These are phyloP conservation scores for Penicillium sp. DNA, from an alignment of 2,329 filamentous ascomycete genomes.

Conservation along the genomic window DNA sequence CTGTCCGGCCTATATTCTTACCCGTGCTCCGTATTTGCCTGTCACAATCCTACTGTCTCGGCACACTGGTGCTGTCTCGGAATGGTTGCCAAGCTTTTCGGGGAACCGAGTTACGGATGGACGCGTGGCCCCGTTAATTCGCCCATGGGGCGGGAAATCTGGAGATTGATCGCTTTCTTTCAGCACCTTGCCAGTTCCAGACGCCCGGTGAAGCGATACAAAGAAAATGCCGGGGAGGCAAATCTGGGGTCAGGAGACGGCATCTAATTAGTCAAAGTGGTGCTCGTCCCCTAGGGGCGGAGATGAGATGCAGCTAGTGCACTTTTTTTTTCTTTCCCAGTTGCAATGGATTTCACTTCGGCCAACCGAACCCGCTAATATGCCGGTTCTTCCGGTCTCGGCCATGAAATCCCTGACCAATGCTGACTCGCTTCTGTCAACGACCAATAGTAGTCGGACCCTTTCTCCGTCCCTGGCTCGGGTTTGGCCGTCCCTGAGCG, in stretches of 20 bases:
- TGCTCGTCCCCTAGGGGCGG: not conserved
- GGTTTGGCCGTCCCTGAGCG: not conserved
- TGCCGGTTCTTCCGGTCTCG: constrained; percentile 1
- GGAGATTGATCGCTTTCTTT: not conserved
- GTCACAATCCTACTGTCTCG: constrained; percentile 3
- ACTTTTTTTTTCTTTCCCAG: not conserved
- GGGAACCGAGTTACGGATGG: constrained; percentile 10
- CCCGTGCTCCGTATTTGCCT: constrained; percentile 1
- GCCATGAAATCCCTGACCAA: not conserved
- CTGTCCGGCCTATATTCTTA: constrained; percentile 2
- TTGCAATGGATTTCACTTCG: not conserved
- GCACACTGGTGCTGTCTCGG: not conserved
- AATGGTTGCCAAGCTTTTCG: constrained; percentile 3
- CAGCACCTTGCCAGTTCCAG: constrained; percentile 15
- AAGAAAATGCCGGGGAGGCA: constrained; percentile 4
- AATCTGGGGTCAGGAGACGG: constrained; percentile 10
- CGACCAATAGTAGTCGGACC: not conserved
- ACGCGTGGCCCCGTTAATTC: constrained; percentile 12
- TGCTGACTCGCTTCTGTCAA: not conserved
- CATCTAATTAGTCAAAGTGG: not conserved
- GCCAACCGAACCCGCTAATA: not conserved
- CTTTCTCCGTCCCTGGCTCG: not conserved
- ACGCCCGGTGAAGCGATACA: constrained; percentile 10
- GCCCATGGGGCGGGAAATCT: constrained; percentile 7
- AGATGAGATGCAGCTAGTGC: not conserved